phyloP scores from a whole-genome alignment of 2,329 filamentous ascomycete species.

The Mariannaea sp. region DNA sequence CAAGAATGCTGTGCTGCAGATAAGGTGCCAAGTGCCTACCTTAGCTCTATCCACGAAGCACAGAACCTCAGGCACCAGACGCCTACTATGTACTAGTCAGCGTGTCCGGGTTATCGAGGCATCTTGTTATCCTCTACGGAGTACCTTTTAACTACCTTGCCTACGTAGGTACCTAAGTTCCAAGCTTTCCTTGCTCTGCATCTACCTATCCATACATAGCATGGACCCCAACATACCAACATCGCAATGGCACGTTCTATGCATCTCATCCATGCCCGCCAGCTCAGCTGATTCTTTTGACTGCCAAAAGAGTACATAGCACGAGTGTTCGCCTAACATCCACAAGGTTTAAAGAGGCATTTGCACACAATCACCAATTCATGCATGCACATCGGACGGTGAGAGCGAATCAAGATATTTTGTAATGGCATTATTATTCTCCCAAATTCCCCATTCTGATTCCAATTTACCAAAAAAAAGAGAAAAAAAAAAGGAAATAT shows the following conservation, averaged over 20 bases:
- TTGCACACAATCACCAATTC: background rate
- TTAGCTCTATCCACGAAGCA: no score
- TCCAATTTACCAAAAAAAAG: conserved; percentile 4
- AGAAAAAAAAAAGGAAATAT: background rate
- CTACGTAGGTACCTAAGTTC: no score
- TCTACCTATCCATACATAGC: no score
- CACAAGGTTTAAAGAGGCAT: background rate
- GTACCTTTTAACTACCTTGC: no score
- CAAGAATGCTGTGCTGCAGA: no score
- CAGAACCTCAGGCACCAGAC: no score
- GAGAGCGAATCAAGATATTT: background rate
- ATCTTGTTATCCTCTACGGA: no score
- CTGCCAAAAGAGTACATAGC: no score
- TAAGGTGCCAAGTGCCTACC: no score
- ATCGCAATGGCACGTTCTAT: background rate
- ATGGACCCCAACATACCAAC: background rate
- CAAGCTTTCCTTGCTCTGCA: no score
- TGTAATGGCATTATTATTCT: background rate
- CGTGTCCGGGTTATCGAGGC: no score
- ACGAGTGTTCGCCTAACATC: background rate
- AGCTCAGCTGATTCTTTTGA: background rate
- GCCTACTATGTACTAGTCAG: no score
- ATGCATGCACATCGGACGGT: background rate
- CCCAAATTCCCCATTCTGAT: background rate
- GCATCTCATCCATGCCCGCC: background rate